Conservation (phyloP, 2,329 filamentous ascomycete species). For the Xylaria sp. region DNA sequence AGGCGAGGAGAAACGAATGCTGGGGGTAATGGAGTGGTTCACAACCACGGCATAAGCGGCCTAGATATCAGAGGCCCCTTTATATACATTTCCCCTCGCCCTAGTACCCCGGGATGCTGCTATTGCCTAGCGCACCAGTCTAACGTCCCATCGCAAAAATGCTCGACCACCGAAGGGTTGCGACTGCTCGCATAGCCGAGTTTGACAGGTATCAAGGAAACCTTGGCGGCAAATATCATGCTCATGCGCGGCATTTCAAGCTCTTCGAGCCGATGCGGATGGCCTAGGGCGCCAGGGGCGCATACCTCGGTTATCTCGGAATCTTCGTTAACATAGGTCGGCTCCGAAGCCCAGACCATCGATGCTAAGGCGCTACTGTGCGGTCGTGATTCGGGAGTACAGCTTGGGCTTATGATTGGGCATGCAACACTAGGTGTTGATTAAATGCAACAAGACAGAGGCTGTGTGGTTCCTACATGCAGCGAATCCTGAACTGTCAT, state of each 20-base stretch:
- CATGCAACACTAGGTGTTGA: slow-evolving; percentile 16
- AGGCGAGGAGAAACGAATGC: background rate
- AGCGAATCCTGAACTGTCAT: slow-evolving; percentile 3
- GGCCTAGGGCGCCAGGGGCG: slow-evolving; percentile 25
- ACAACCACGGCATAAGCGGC: slow-evolving; percentile 1
- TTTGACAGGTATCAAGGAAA: slow-evolving; percentile 1
- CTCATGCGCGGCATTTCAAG: slow-evolving; percentile 15
- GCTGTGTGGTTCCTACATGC: slow-evolving; percentile 1
- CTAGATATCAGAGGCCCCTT: slow-evolving; percentile 5
- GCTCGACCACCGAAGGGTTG: slow-evolving; percentile 8
- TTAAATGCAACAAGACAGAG: slow-evolving; percentile 7
- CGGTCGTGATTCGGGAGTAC: background rate
- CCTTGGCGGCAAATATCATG: slow-evolving; percentile 18
- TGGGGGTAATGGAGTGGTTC: background rate
- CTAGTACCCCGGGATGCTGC: background rate
- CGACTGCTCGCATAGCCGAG: slow-evolving; percentile 13
- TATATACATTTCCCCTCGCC: slow-evolving; percentile 3
- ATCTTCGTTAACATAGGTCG: slow-evolving; percentile 8
- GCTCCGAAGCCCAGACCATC: slow-evolving; percentile 21
- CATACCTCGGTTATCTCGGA: slow-evolving; percentile 26
- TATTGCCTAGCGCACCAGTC: slow-evolving; percentile 3
- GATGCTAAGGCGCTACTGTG: slow-evolving; percentile 25
- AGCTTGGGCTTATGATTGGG: slow-evolving; percentile 22
- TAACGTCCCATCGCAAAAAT: background rate
- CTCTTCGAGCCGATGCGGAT: slow-evolving; percentile 5